Base-by-base conservation (phyloP, 108 stramenopile genomes). In the Conticribra weissflogii region DNA sequence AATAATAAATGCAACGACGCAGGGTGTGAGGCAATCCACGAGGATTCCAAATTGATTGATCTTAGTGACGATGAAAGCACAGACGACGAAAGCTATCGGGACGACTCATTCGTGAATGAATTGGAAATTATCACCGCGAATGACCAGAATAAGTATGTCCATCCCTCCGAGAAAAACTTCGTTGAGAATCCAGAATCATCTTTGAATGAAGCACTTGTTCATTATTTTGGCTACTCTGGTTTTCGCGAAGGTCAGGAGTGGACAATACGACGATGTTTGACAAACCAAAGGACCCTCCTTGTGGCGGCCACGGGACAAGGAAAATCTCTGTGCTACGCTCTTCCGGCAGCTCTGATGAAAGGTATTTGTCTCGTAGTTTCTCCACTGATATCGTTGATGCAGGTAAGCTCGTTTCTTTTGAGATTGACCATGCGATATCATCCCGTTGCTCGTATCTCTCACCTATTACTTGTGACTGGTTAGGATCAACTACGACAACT, bases 261-360 rank as follows among this genome's bases (percentile, higher is more conserved):
- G 97, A 93, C 94, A 2, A 91, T 97, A 27, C 50, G 81, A 30
- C 77, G 97, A 29, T 89, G 88, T 46, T 60, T 96, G 46, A 66
- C 79, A 12, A 49, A 82, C 18, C 76, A 95, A 63, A 65, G 76
- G 54, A 91, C 91, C 54, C 83, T 98, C 14, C 69, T 98, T 27
- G 96, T 99, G 23, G 94, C 96, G 30, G 94, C 98, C 1, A 99
- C 99, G n/a, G 99, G 99, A 4, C 88, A 86, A 27, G 99, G 99
- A 31, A 99, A 99, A 78, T 91, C 90, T 19, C 76, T 99, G 33
- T 96, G 95, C 75, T 99, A 98, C 72, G 96, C 97, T 15, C 81
- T 99, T 18, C 97, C 99, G 1, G 96, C 98, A 17, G 71, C 89
- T 24, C 66, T 98, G 8, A 72, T 92, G 80, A 83, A 87, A 47